Base-by-base conservation (phyloP, 176 grass and related monocot genomes). In the Oropetium thomaeum region DNA sequence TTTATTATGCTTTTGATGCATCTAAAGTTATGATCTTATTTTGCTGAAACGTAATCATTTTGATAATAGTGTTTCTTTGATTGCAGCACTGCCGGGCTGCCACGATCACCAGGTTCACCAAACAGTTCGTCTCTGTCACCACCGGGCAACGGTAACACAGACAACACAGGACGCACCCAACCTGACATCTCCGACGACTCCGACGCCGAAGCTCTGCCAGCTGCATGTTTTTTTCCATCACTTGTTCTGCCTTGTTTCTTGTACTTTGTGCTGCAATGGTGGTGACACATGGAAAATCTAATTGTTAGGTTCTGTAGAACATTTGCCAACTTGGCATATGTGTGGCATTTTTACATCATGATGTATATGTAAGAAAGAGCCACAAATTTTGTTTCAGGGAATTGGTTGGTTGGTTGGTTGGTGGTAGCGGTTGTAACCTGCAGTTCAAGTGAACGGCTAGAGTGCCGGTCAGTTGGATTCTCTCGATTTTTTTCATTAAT, bases 361-460 rank as follows among this genome's bases (percentile, higher is more conserved):
- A 58, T 67, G 67, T 67, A 60, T 55, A 58, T 67, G 67, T 67
- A 60, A 73, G 67, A 52, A 40, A 78, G 5, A 14, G 66, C 67
- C 41, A 34, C 73, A 82, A 82, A 33, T 83, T 87, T 87, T 82
- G 85, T 78, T 73, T 60, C 16, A 43, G 59, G 57, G 19, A 30
- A 73, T 72, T 70, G 11, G 23, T 75, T 75, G 60, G 70, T 62
- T 42, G 29, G 3, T 35, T 71, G 62, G 72, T 63, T 44, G 30
- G 5, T 48, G 33, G 65, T 83, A 83, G 79, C 5, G 40, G 3
- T 61, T 59, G 67, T 78, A 78, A 61, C 67, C 31, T 82, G 51
- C 60, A 31, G 7, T 78, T 67, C 60, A 82, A 73, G 73, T 75
- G 34, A 38, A 77, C 57, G 71, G 72, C 65, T 78, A 33, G 67